Evolutionary conservation across 371 early-diverging fungal genomes (phyloP), one percentile per base, ranked within the genome.

Genomic region (Syncephalastrum contaminatum): DNA sequence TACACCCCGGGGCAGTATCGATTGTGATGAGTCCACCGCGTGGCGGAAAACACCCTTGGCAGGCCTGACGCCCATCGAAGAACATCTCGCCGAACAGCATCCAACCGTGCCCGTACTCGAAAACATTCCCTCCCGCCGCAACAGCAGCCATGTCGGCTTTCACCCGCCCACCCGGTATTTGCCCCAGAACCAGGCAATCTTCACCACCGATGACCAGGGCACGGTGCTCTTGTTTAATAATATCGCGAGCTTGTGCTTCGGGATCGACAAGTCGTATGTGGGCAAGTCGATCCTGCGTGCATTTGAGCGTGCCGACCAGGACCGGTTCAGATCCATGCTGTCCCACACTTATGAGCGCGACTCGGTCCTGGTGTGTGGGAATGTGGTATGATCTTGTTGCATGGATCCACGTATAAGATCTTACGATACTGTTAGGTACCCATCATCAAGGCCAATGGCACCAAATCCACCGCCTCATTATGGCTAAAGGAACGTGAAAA

Each of bases 171-270:
- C 80, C 4, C 73, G 88, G 19, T 85, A 81, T 42, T 57, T 80
- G 12, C 86, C 88, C 1, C 83, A 82, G 56, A 83, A 75, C 52
- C 84, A 88, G 56, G 86, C 84, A 22, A 85, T 85, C 52, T 70
- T 85, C 19, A 86, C 88, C 0, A 85, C 86, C 0, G 74, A 80
- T 56, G 66, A 61, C 5, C 58, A 80, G 39, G 75, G 74, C 46
- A 67, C 65, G 18, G 73, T 85, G n/a, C 60, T 79, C 47, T 73
- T 80, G 41, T 78, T 76, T 18, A 85, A 85, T 57, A 83, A 82
- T 52, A 77, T 79, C 48, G 75, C 82, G 14, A 75, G 73, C 43
- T 59, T 76, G 47, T 68, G 75, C 43, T 75, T 84, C 48, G 73
- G 77, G n/a, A 70, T 74, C 41, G 67, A 78, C 41, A 80, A 77